Base-by-base conservation (phyloP, 2,329 filamentous ascomycete genomes). In the Pseudogymnoascus sp. region DNA sequence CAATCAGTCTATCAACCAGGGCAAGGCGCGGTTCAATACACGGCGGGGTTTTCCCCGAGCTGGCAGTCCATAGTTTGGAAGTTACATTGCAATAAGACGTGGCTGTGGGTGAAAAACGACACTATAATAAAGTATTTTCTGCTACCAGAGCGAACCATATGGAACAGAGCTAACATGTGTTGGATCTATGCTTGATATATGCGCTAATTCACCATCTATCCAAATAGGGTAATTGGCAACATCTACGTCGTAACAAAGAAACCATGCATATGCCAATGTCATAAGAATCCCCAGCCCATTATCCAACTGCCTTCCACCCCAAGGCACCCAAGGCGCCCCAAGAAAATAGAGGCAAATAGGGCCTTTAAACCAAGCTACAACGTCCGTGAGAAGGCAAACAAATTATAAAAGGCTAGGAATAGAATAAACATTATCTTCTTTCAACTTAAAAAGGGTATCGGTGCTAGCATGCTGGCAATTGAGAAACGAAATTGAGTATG, bases 141-240 rank as follows among this genome's bases (percentile, higher is more conserved):
- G 49, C 49, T 55, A 55, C 49, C 49, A 33, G 49, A 55, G 49
- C 49, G 28, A 55, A 55, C 28, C 49, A 19, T 55, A 19, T 52
- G 12, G 49, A 55, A 33, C 25, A 55, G 8, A 55, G 41, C 39
- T 45, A 45, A 45, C 41, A 55, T 33, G 49, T 19, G 49, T 33
- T 52, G 23, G 23, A 28, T 52, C 42, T 28, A 25, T 28, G 23
- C 14, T 16, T 52, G 49, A 55, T 55, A 55, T 14, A 33, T 19
- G 45, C 19, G 45, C 45, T n/a, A 30, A 30, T 55, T 19, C n/a
- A 52, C n/a, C n/a, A 7, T 19, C 25, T 55, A 55, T 30, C 25
- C n/a, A 30, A 33, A 30, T 55, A 55, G 45, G 12, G 45, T 33
- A 25, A 33, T 19, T 55, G n/a, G 25, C 45, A 55, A 33, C 28